These are phyloP conservation scores for Lentinula aciculospora DNA, from an alignment of 768 basidiomycete genomes.

Conservation along the genomic window DNA sequence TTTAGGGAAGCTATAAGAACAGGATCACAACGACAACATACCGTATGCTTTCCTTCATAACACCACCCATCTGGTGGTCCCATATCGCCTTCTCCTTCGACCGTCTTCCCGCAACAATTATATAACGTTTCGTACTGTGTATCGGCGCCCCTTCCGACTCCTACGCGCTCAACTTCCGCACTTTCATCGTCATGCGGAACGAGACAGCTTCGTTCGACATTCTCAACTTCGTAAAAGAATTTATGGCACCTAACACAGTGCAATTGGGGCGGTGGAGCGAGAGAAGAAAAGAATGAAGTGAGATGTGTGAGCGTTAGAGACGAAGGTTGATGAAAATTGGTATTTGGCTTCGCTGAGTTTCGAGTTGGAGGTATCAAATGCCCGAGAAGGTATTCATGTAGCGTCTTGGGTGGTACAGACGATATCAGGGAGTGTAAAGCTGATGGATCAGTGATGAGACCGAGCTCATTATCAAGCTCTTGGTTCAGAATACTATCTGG, in stretches of 20 bases:
- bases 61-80: slow-evolving; percentile 87
- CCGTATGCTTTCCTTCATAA: slow-evolving; percentile 78
- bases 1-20: neutral
- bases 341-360: neutral
- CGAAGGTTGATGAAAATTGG: slow-evolving; percentile 17
- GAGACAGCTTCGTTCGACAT: slow-evolving; percentile 62
- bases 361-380: slow-evolving; percentile 30
- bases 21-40: slow-evolving; percentile 22
- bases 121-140: slow-evolving; percentile 51
- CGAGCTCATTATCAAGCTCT: slow-evolving; percentile 3
- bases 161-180: slow-evolving; percentile 61
- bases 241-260: slow-evolving; percentile 78
- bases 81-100: slow-evolving; percentile 73
- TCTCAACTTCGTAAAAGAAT: slow-evolving; percentile 65
- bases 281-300: slow-evolving; percentile 52
- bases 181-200: slow-evolving; percentile 80
- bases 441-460: slow-evolving; percentile 29
- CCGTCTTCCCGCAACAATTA: slow-evolving; percentile 69
- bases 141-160: slow-evolving; percentile 20
- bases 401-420: slow-evolving; percentile 59
- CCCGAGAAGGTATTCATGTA: slow-evolving; percentile 56
- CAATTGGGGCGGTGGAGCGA: slow-evolving; percentile 60
- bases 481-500: slow-evolving; percentile 8
- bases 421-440: slow-evolving; percentile 46
- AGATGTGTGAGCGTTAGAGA: slow-evolving; percentile 40